Evolutionary conservation across 768 basidiomycete species (phyloP).

Genomic region (Astraeus odoratus): DNA sequence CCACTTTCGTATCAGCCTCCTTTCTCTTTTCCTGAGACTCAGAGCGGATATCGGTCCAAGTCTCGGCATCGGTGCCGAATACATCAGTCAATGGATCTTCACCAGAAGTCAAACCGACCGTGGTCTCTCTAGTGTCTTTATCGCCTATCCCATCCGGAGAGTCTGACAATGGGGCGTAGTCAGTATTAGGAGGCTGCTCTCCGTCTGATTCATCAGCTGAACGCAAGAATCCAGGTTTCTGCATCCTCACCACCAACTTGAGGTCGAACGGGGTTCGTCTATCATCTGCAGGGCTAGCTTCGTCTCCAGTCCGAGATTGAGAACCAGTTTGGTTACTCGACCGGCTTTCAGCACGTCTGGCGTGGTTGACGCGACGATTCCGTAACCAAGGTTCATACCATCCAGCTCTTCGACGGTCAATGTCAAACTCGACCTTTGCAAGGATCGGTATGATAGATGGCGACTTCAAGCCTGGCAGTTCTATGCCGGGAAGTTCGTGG

Average conservation of each 20-base stretch:
- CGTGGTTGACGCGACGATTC: conserved; percentile 53
- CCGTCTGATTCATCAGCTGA: conserved; percentile 16
- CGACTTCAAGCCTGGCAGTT: conserved; percentile 60
- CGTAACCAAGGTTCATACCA: conserved; percentile 87
- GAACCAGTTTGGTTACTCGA: conserved; percentile 22
- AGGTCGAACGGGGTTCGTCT: conserved; percentile 41
- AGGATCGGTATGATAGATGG: conserved; percentile 72
- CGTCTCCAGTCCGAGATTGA: conserved; percentile 16
- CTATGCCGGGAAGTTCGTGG: conserved; percentile 41
- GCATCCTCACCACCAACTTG: conserved; percentile 43
- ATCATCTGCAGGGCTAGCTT: conserved; percentile 17
- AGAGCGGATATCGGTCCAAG: conserved; percentile 50
- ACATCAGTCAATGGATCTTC: conserved; percentile 53
- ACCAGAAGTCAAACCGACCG: conserved; percentile 32
- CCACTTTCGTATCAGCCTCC: conserved; percentile 35
- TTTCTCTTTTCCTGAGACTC: conserved; percentile 23
- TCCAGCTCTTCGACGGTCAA: conserved; percentile 68
- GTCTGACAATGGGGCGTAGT: conserved; percentile 26
- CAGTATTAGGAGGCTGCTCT: conserved; percentile 24
- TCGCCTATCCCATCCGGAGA: conserved; percentile 22
- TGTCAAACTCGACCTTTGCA: conserved; percentile 93
- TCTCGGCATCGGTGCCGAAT: conserved; percentile 60
- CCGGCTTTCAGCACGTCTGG: conserved; percentile 48
- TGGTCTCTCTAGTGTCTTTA: conserved; percentile 29
- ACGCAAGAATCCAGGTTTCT: conserved; percentile 30